Conservation (phyloP, 2,329 filamentous ascomycete genomes). For the Ustulina deusta region DNA sequence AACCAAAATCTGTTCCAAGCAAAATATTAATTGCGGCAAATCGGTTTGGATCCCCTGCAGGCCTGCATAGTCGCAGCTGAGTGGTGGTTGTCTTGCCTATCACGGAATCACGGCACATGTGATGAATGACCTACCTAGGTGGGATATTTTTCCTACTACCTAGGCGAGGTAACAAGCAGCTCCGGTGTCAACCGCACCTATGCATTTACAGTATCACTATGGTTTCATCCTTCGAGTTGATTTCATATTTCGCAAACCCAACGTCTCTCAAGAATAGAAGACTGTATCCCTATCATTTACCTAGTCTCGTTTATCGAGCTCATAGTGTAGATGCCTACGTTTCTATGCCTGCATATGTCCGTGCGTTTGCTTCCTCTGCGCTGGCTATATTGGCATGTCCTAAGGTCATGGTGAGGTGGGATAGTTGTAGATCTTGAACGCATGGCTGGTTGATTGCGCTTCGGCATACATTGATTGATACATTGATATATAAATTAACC, state of each 20-base stretch:
- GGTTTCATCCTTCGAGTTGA: slow-evolving; percentile 26
- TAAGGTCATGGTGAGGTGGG: slow-evolving; percentile 4
- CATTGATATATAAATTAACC: slow-evolving; percentile 10
- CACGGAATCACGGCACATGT: slow-evolving; percentile 40
- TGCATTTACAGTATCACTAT: slow-evolving; percentile 25
- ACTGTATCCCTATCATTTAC: background rate
- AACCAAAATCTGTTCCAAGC: slow-evolving; percentile 34
- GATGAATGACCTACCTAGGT: slow-evolving; percentile 10
- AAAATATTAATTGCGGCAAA: slow-evolving; percentile 31
- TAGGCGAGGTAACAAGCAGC: slow-evolving; percentile 10
- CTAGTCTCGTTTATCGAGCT: slow-evolving; percentile 6
- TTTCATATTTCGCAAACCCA: slow-evolving; percentile 7
- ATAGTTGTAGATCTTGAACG: slow-evolving; percentile 21
- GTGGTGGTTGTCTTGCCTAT: slow-evolving; percentile 34
- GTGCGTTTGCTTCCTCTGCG: background rate
- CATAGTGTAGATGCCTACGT: background rate
- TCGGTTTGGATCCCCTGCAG: slow-evolving; percentile 38
- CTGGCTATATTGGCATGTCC: slow-evolving; percentile 6
- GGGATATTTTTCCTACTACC: slow-evolving; percentile 23
- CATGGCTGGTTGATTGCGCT: slow-evolving; percentile 23
- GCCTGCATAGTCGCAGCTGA: slow-evolving; percentile 33
- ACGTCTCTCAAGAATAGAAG: background rate
- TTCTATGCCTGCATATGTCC: background rate
- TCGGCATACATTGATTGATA: slow-evolving; percentile 1
- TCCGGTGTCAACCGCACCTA: slow-evolving; percentile 9